Conservation (phyloP, 164 flowering plant species). For the Aristolochia fimbriata region DNA sequence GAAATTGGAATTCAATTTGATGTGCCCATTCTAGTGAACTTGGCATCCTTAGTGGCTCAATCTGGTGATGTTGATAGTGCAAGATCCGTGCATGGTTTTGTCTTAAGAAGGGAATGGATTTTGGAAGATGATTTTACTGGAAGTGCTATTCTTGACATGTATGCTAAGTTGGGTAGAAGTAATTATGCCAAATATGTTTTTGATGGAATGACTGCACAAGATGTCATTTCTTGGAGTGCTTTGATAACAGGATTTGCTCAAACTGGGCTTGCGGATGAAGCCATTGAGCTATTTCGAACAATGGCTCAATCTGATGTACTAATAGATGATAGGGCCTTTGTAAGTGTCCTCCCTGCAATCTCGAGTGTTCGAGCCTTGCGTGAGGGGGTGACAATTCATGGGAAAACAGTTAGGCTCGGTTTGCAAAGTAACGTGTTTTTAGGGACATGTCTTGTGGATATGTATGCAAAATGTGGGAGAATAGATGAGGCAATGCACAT, state of each 20-base stretch:
- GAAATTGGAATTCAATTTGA: conserved; percentile 8
- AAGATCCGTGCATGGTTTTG: conserved; percentile 5
- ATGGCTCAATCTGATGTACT: conserved; percentile 7
- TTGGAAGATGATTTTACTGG: conserved; percentile 4
- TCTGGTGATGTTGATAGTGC: not conserved
- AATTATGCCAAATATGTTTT: conserved; percentile 6
- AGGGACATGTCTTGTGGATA: conserved; percentile 11
- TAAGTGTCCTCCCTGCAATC: conserved; percentile 7
- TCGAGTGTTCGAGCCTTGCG: conserved; percentile 4
- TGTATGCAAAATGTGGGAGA: conserved; percentile 13
- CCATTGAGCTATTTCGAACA: conserved; percentile 3
- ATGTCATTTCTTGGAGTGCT: conserved; percentile 11
- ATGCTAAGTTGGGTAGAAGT: conserved; percentile 5
- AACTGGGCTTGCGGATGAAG: conserved; percentile 1
- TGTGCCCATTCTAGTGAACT: conserved; percentile 7
- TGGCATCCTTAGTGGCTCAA: conserved; percentile 10
- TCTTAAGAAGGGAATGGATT: conserved; percentile 3
- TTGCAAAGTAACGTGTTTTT: conserved; percentile 2
- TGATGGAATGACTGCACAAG: conserved; percentile 5
- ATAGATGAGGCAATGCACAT: conserved; percentile 6
- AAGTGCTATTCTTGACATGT: conserved; percentile 12
- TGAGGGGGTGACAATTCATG: conserved; percentile 10
- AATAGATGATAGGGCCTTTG: conserved; percentile 9
- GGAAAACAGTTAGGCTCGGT: conserved; percentile 5
- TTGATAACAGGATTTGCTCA: conserved; percentile 9